A percentile compares a stretch with the other conserved stretches of the same genome.
phyloP scores from a whole-genome alignment of 768 basidiomycete genomes.

The Leccinum truebloodii region DNA sequence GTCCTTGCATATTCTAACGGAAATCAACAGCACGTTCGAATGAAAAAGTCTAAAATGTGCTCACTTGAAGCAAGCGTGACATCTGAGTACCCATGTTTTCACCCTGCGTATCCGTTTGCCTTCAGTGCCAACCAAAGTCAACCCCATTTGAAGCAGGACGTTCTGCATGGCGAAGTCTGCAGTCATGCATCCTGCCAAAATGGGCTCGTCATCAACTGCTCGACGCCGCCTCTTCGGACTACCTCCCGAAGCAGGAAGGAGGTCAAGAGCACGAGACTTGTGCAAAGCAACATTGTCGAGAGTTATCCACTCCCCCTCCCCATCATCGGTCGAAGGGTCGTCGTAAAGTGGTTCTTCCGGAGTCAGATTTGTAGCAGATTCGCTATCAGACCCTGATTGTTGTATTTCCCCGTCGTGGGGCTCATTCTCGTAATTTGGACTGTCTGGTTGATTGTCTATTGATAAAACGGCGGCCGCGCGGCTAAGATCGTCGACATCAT shows the following conservation, averaged over 20 bases:
- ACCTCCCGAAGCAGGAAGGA: conserved; percentile 61
- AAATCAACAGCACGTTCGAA: conserved; percentile 1
- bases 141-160: conserved; percentile 89
- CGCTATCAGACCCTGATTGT: conserved; percentile 11
- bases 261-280: conserved; percentile 83
- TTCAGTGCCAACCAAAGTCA: conserved; percentile 86
- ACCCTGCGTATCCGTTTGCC: conserved; percentile 89
- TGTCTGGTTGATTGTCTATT: conserved; percentile 14
- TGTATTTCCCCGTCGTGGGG: conserved; percentile 37
- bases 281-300: conserved; percentile 81
- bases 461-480: conserved; percentile 12
- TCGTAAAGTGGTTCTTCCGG: conserved; percentile 53
- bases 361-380: conserved; percentile 11
- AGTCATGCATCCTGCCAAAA: conserved; percentile 91
- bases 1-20: conserved; percentile 89
- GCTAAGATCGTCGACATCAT: conserved; percentile 14
- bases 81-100: conserved; percentile 94
- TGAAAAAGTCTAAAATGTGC: conserved; percentile 31
- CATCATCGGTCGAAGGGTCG: conserved; percentile 76
- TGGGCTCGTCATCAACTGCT: conserved; percentile 36
- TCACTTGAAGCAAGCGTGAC: conserved; percentile 99
- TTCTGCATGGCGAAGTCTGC: conserved; percentile 99
- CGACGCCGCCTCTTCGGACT: conserved; percentile 34
- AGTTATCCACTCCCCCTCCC: conserved; percentile 97
- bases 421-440: conserved; percentile 20